phyloP scores from a whole-genome alignment of 1,139 yeast species.

The Eremothecium gossypii region DNA sequence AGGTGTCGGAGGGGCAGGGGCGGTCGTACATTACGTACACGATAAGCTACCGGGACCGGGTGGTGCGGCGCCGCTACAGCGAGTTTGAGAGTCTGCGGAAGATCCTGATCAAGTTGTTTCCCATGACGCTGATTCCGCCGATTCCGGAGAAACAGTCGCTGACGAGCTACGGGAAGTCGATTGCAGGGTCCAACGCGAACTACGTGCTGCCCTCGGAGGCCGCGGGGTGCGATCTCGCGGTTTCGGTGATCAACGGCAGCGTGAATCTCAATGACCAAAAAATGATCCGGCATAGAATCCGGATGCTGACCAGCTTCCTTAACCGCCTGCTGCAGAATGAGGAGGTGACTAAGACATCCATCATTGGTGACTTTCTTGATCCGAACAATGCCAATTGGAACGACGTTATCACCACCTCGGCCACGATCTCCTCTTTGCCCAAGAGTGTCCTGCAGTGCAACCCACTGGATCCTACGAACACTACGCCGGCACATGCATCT shows the following conservation, averaged over 20 bases:
- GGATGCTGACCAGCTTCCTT: conserved; percentile 26
- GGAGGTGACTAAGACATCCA: conserved; percentile 42
- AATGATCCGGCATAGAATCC: conserved; percentile 29
- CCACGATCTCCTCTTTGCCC: conserved; percentile 49
- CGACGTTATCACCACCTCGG: conserved; percentile 41
- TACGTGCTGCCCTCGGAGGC: conserved; percentile 25
- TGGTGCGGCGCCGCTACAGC: conserved; percentile 76
- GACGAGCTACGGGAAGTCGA: conserved; percentile 26
- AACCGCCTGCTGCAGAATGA: conserved; percentile 21
- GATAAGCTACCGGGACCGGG: conserved; percentile 48
- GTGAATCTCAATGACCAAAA: conserved; percentile 26
- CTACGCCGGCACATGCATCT: conserved; percentile 48
- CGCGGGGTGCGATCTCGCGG: conserved; percentile 23
- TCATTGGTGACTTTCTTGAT: conserved; percentile 70
- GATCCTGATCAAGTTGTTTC: conserved; percentile 62
- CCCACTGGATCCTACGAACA: conserved; percentile 44
- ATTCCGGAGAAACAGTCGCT: conserved; percentile 78
- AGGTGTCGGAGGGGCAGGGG: conserved; percentile 65
- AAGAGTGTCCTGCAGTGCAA: conserved; percentile 44
- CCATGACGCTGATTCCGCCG: conserved; percentile 80
- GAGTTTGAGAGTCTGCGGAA: conserved; percentile 81
- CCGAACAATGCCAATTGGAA: conserved; percentile 69
- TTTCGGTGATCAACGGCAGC: conserved; percentile 25
- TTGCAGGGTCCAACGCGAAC: conserved; percentile 23
- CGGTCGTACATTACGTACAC: conserved; percentile 74